Base-by-base conservation (phyloP, 2,329 filamentous ascomycete genomes). In the Exutisphaerella laricina region DNA sequence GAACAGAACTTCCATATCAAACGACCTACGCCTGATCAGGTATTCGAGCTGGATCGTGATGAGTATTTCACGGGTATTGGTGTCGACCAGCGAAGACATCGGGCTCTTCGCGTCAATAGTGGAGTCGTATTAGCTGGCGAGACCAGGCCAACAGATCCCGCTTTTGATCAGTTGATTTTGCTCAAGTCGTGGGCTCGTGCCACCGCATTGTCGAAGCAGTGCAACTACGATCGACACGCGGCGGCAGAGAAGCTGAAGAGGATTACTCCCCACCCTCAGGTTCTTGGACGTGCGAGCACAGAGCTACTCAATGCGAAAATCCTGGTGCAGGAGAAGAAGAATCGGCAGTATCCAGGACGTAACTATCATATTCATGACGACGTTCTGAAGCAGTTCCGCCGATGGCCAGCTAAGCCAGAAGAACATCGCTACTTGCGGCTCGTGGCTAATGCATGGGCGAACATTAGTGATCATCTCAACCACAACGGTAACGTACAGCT, bases 311-410 rank as follows among this genome's bases (percentile, higher is more conserved):
- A 70, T 62, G 18, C 66, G 10, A 70, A 70, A 5, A 66, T 83
- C 4, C 70, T 88, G 18, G 74, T 79, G 25, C 77, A 77, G 53
- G 75, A 76, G 51, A 77, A 73, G 39, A 82, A 79, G 49, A 71
- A 75, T 13, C 75, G 78, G 20, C 71, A 73, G 1, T 65, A 77
- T 21, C 73, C 73, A 2, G 81, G 80, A 0, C 72, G 78, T 7
- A 78, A 79, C 8, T 87, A 80, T 60, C 71, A 76, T 29, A 72
- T 85, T 23, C 78, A 78, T 39, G 75, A 80, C 49, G 69, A 72
- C 20, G 80, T 82, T 50, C 66, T 72, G 5, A 70, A 72, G 22
- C 66, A 71, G 5, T 72, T 87, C 10, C 69, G 73, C 13, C 80
- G 82, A 51, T 63, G 63, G 73, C 26, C 72, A 77, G 50, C 50